Conservation (phyloP, 2,329 filamentous ascomycete genomes). For the Lachnellula hyalina region DNA sequence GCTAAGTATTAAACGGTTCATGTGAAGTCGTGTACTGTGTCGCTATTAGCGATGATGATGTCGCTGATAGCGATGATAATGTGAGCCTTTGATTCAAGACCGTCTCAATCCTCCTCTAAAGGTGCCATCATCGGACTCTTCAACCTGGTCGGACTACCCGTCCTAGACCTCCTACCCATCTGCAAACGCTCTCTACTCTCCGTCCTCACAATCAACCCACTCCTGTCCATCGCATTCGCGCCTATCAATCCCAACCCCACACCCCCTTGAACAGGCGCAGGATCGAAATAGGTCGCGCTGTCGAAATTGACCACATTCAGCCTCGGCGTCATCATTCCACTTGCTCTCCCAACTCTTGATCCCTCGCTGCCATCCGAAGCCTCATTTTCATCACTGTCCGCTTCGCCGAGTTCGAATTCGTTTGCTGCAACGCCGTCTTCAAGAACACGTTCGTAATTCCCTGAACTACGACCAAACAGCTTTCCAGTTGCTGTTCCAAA, state of each 20-base stretch:
- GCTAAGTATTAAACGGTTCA: too few species aligned
- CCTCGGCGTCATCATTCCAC: constrained; percentile 64
- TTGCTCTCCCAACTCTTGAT: constrained; percentile 52
- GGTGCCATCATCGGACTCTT: constrained; percentile 54
- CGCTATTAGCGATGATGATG: too few species aligned
- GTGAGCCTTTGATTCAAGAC: too few species aligned
- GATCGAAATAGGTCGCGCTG: constrained; percentile 23
- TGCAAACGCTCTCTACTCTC: constrained; percentile 74
- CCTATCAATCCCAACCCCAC: constrained; percentile 24
- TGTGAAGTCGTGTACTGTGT: too few species aligned
- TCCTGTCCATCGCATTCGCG: constrained; percentile 49
- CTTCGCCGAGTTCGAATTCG: constrained; percentile 72
- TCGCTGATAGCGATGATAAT: too few species aligned
- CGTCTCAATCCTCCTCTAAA: constrained; percentile 35
- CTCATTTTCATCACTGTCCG: constrained; percentile 51
- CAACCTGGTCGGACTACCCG: constrained; percentile 42
- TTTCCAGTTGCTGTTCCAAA: constrained; percentile 51
- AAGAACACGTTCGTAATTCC: constrained; percentile 75
- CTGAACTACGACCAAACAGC: constrained; percentile 54
- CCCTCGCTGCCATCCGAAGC: constrained; percentile 59
- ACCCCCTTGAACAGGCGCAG: constrained; percentile 9
- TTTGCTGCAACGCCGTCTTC: constrained; percentile 67
- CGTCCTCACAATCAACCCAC: constrained; percentile 72
- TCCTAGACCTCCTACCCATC: constrained; percentile 45
- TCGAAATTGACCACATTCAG: constrained; percentile 50